Evolutionary conservation across 306 rosid species (phyloP).

Genomic region (Vigna nakashimae): DNA sequence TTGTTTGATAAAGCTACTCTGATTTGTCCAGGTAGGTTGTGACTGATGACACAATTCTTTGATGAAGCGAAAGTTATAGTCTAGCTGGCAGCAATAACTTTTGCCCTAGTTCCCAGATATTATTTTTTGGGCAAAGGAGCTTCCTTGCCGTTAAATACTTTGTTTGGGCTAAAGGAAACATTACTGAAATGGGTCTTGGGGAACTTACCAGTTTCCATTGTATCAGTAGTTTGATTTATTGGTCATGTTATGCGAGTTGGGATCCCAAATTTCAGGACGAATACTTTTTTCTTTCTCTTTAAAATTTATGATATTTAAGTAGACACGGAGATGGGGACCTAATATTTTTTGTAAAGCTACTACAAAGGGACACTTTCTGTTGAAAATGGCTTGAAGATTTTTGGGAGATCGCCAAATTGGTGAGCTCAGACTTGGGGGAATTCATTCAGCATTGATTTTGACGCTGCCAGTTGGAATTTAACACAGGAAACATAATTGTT

Average conservation of each 20-base stretch:
- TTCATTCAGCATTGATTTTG: conserved; percentile 42
- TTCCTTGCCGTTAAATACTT: neutral
- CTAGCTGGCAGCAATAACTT: neutral
- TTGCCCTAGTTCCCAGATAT: neutral
- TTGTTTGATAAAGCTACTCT: conserved; percentile 5
- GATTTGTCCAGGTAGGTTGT: neutral
- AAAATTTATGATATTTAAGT: conserved; percentile 13
- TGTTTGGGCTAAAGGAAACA: neutral
- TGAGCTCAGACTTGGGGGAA: conserved; percentile 37
- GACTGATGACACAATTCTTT: neutral
- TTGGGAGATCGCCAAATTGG: conserved; percentile 43
- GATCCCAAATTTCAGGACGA: conserved; percentile 30
- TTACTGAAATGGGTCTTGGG: neutral
- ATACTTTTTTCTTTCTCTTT: neutral
- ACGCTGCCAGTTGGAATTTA: conserved; percentile 49
- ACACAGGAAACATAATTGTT: conserved; percentile 35
- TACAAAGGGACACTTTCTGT: conserved; percentile 43
- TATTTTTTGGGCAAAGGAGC: conserved; percentile 1
- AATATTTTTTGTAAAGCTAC: conserved; percentile 44
- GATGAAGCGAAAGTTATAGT: neutral
- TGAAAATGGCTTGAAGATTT: conserved; percentile 37
- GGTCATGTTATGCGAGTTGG: conserved; percentile 23
- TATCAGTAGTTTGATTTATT: neutral
- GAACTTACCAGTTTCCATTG: too few species aligned
- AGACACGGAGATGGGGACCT: conserved; percentile 36